Base-by-base conservation (phyloP, 306 rosid species). In the Vigna radiata region DNA sequence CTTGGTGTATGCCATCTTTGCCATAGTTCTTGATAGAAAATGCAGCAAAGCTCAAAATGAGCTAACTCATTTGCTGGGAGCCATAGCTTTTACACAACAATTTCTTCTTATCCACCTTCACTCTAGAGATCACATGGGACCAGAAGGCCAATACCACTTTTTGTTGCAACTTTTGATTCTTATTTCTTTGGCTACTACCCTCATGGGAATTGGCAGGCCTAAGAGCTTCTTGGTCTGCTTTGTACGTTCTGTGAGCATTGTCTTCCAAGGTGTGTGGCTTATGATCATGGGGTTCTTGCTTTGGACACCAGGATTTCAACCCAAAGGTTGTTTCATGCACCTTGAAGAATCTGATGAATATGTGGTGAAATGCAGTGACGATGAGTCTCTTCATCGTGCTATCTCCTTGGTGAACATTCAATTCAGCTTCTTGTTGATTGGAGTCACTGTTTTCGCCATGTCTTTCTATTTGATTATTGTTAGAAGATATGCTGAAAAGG, bases 111-210 rank as follows among this genome's bases (percentile, higher is more conserved):
- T 90, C 47, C 94, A 85, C 59, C 87, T 90, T 49, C 96, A 90
- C 90, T 86, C 96, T 0, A 54, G 90, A 5, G 98, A 91, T 29
- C 98, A 94, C 76, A 73, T 29, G 74, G 97, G 96, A 0, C 87
- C 87, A 0, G 97, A 91, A 75, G 98, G 97, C 13, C 97, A 85
- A 70, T 94, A 87, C 87, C 98, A 94, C 78, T 53, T 85, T 65
- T 83, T 94, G 64, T 78, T 91, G 6, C 96, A 90, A 74, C 49
- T 90, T 8, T 5, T 94, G 12, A 77, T 90, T 23, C 1, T 44
- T 2, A 49, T 89, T 36, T 91, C 89, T 17, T 36, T 94, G 2
- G 47, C 36, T n/a, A 85, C 93, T 0, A 76, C 94, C 33, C 85
- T 94, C 0, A 44, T 86, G 73, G 96, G 92, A 80, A 88, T 90